A percentile compares a stretch with the other conserved stretches of the same genome.
phyloP scores from a whole-genome alignment of 1,284 basidiomycete genomes.

The Apiotrichum siamense region DNA sequence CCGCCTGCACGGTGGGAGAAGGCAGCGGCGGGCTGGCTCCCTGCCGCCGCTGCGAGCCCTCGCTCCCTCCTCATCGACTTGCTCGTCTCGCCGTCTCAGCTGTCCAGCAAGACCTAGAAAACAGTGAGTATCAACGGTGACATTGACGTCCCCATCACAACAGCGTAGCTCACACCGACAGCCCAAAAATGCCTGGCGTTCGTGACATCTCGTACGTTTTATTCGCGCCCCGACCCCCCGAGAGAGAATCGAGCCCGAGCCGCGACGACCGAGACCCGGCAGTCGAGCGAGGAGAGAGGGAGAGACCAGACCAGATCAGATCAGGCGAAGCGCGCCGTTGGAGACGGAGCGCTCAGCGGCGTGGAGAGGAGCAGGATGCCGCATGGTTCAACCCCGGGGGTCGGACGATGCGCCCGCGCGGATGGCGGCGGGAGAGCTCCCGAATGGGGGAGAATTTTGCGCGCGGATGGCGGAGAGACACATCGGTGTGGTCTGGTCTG shows the following conservation, averaged over 20 bases:
- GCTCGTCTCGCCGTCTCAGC: constrained; percentile 1
- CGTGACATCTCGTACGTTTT: constrained; percentile 73
- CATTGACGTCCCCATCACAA: not conserved
- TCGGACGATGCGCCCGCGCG: too few relatives aligned
- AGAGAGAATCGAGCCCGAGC: not conserved
- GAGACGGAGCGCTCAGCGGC: too few relatives aligned
- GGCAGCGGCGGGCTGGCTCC: not conserved
- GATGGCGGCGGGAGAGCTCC: too few relatives aligned
- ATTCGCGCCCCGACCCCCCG: not conserved
- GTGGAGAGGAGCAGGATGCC: too few relatives aligned
- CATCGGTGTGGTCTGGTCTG: too few relatives aligned
- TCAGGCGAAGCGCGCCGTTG: too few relatives aligned
- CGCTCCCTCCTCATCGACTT: not conserved
- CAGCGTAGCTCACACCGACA: not conserved
- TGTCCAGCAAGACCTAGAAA: constrained; percentile 4
- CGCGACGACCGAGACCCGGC: not conserved
- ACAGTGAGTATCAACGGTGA: not conserved
- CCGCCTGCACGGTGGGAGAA: too few relatives aligned
- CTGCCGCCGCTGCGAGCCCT: not conserved
- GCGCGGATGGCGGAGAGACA: too few relatives aligned
- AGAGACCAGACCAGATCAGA: not conserved
- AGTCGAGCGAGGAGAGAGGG: not conserved
- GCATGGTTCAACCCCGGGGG: too few relatives aligned
- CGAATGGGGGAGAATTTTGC: too few relatives aligned
- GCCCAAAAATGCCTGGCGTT: constrained; percentile 75